Base-by-base conservation (phyloP, 1,284 basidiomycete genomes). In the Wolfiporia cocos region DNA sequence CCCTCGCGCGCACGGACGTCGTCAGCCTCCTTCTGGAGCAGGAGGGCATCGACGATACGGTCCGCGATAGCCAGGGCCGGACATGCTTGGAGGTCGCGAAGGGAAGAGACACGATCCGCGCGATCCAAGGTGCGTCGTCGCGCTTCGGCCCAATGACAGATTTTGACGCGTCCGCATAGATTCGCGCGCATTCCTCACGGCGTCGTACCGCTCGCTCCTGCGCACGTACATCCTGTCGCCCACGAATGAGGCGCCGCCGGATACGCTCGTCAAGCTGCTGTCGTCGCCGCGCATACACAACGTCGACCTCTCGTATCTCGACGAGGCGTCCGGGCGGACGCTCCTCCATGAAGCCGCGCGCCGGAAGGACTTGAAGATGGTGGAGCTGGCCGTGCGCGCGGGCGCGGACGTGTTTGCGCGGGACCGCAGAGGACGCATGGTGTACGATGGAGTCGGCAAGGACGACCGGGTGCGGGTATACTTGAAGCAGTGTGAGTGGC, bases 401-500 rank as follows among this genome's bases (percentile, higher is more conserved):
- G 93, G 93, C 1, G 92, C 90, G 0, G 92, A 96, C 58, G 87
- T 96, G 1, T 94, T 95, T 53, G 85, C 87, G 1, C 74, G 92
- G 5, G 90, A 98, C 63, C 73, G 81, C 24, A 73, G 70, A 40
- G 92, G 93, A 7, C 82, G 82, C 56, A 73, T 83, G 47, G 81
- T 89, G 0, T 73, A 81, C 38, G 92, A 96, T 56, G 74, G 70
- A 22, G 65, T 61, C 37, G 80, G 74, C 14, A 85, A 82, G 58
- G 82, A 92, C 50, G 91, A 95, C 54, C 74, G 83, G 26, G 86
- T 95, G 46, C 78, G 82, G 48, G 86, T 84, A 1, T 92, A 94
- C 51, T 63, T 97, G 47, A 71, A 84, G 41, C 92, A 96, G 67
- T 87, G 89, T 90, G 55, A 46, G 78, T 68, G 3, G 20, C 26